A percentile compares a stretch with the other conserved stretches of the same genome.
Evolutionary conservation across 2,329 filamentous ascomycete genomes (phyloP).

Genomic region (Pseudogymnoascus sp.): DNA sequence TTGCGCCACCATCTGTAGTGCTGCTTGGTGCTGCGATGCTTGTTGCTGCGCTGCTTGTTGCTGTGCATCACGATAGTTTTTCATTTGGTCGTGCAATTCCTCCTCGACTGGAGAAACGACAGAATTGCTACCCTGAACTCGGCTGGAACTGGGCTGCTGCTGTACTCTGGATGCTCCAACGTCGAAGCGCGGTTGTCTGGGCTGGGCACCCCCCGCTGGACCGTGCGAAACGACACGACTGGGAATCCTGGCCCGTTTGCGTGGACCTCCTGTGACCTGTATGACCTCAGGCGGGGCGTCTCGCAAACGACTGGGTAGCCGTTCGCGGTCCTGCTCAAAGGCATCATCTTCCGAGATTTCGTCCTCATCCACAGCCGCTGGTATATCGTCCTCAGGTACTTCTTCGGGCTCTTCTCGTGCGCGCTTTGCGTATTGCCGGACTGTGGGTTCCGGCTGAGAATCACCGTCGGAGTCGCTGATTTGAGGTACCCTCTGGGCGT

Average conservation of each 20-base stretch:
- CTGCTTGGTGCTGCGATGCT: background rate
- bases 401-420: background rate
- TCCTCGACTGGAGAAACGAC: background rate
- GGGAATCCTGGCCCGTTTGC: background rate
- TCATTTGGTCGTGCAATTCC: background rate
- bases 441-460: constrained; percentile 10
- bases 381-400: background rate
- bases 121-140: too few relatives aligned
- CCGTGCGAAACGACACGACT: background rate
- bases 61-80: background rate
- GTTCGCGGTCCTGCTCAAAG: constrained; percentile 35
- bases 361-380: background rate
- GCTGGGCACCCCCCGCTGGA: background rate
- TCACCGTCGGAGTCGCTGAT: constrained; percentile 14
- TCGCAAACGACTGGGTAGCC: background rate
- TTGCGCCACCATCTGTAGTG: background rate
- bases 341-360: constrained; percentile 32
- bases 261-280: background rate
- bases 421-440: background rate
- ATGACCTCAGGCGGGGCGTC: background rate
- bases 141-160: background rate
- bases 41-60: background rate
- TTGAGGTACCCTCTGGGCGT: constrained; percentile 14
- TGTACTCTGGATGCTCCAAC: background rate
- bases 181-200: background rate